Conservation (phyloP, 2,329 filamentous ascomycete genomes). For the Alternaria sp. region DNA sequence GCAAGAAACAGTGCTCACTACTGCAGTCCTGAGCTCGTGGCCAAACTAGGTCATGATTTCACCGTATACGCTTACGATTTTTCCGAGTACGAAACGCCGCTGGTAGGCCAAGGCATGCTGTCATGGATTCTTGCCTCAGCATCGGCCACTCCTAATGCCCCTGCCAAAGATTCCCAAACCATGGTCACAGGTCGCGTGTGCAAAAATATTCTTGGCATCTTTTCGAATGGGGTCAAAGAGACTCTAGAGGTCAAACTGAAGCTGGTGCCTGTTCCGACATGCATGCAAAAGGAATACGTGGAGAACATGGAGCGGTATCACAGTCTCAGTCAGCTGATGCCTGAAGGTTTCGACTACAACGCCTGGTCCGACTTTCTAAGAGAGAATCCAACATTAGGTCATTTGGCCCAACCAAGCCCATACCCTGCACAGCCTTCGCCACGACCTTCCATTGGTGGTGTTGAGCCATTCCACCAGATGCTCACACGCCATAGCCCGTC, state of each 20-base stretch:
- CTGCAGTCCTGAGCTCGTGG: conserved; percentile 84
- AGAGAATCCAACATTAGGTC: conserved; percentile 65
- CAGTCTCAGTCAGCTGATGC: conserved; percentile 65
- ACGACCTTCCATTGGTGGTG: conserved; percentile 36
- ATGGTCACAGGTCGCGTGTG: conserved; percentile 90
- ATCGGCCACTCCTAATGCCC: conserved; percentile 63
- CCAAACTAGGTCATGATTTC: conserved; percentile 79
- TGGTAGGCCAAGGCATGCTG: conserved; percentile 95
- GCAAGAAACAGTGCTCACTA: conserved; percentile 27
- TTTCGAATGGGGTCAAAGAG: conserved; percentile 83
- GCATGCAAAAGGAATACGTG: conserved; percentile 67
- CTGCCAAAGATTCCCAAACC: conserved; percentile 69
- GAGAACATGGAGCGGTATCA: conserved; percentile 69
- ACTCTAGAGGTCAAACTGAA: conserved; percentile 93
- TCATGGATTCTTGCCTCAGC: conserved; percentile 79
- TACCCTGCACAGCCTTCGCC: conserved; percentile 28
- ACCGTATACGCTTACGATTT: conserved; percentile 98
- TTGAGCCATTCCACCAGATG: conserved; percentile 51
- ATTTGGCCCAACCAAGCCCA: conserved; percentile 42
- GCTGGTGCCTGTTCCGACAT: conserved; percentile 78
- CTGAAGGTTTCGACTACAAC: conserved; percentile 71
- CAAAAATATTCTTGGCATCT: conserved; percentile 84
- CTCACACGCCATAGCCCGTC: conserved; percentile 44
- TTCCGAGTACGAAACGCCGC: conserved; percentile 90
- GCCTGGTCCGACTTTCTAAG: conserved; percentile 84